A percentile compares a stretch with the other conserved stretches of the same genome.
Conservation (phyloP, 208 protist species). For the Acanthamoeba rhysodes region DNA sequence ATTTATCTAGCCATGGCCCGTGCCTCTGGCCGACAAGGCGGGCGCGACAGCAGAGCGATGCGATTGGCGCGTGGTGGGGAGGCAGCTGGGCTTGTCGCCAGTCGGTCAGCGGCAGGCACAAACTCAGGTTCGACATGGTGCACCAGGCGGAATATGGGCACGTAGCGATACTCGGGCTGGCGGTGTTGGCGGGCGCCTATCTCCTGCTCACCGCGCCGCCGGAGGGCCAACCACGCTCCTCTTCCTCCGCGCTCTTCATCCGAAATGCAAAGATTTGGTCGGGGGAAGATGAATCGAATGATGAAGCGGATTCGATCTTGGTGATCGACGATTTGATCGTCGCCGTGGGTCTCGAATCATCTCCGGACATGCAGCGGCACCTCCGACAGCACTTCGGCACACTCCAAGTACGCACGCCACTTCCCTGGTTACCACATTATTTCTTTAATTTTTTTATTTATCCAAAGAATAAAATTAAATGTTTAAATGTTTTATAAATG, state of each 20-base stretch:
- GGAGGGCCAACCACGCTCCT: neutral
- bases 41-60: too few species aligned
- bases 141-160: neutral
- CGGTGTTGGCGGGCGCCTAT: neutral
- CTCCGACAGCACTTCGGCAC: neutral
- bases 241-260: neutral
- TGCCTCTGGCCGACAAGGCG: too few species aligned
- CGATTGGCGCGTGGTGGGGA: too few species aligned
- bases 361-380: neutral
- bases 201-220: neutral
- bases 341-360: neutral
- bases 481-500: neutral
- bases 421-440: neutral
- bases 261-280: neutral
- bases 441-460: neutral
- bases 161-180: neutral
- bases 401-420: too few species aligned
- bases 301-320: neutral
- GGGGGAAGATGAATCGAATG: neutral
- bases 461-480: neutral
- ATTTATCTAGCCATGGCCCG: too few species aligned
- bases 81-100: too few species aligned
- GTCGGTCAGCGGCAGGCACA: too few species aligned
- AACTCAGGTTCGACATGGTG: too few species aligned
- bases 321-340: neutral